Evolutionary conservation across 768 basidiomycete genomes (phyloP), one percentile per base, ranked within the genome.

Genomic region (Amanita exitialis): DNA sequence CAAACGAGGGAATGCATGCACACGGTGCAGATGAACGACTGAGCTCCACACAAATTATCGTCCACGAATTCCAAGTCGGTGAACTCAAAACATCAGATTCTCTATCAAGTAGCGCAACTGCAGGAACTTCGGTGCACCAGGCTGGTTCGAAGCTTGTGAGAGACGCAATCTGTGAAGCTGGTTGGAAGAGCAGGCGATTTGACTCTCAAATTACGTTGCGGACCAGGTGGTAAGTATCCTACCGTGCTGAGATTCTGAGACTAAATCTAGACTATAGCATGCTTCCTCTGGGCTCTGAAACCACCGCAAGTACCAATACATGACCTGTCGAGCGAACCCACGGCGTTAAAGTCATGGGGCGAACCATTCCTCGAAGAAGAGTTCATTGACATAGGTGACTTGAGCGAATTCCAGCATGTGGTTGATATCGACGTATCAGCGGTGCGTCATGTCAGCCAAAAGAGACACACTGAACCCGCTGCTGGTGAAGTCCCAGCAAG

Each of bases 361-460:
- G 58, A 59, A 6, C 55, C 60, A 6, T 42, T 61, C 20, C 52
- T 54, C 10, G 59, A 62, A 21, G 65, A 64, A 12, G 75, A 77
- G 41, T 27, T 68, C 27, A 69, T 68, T 45, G 54, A 53, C 27
- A 44, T 76, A 13, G 53, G 59, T 18, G 68, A 69, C 16, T 62
- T 80, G 51, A 69, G 72, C 41, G 74, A 75, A 13, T 80, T 78
- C 48, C 44, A 63, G 38, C 65, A 58, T 21, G 68, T 70, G 16
- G 61, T 71, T 72, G 36, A 47, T 44, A 35, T 39, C 37, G 46
- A 13, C 59, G 8, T 38, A 8, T 15, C 45, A 20, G 12, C 15
- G 6, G 21, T 23, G 32, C 23, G 30, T 28, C 8, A 15, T 15
- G 37, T 4, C 20, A 36, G 18, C 38, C 30, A 23, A n/a, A 32